phyloP scores from a whole-genome alignment of 768 basidiomycete genomes.

The Hygrocybe punicea region DNA sequence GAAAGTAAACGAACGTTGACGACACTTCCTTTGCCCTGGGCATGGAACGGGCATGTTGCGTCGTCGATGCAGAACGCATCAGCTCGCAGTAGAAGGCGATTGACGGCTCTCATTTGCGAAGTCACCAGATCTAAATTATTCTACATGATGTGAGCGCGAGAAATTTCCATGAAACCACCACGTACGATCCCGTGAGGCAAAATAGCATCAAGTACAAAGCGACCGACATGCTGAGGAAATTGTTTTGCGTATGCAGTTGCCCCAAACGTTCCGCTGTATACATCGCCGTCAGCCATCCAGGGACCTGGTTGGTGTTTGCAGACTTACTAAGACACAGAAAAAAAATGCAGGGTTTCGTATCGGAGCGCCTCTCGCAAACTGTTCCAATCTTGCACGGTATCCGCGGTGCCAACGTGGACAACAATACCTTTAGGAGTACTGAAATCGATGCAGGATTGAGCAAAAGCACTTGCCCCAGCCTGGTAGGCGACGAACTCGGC shows the following conservation, averaged over 20 bases:
- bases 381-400: conserved; percentile 19
- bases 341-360: conserved; percentile 11
- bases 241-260: conserved; percentile 11
- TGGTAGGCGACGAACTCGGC: conserved; percentile 13
- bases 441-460: conserved; percentile 10
- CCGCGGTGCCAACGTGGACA: conserved; percentile 13
- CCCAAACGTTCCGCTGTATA: conserved; percentile 16
- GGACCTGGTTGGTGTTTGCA: too few species aligned
- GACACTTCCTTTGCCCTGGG: conserved; percentile 26
- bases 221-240: conserved; percentile 13
- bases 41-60: conserved; percentile 16
- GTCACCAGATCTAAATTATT: conserved; percentile 9
- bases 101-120: conserved; percentile 11
- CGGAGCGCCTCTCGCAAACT: conserved; percentile 13
- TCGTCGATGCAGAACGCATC: conserved; percentile 17
- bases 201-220: conserved; percentile 17
- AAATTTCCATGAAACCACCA: background rate
- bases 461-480: conserved; percentile 7
- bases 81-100: conserved; percentile 15
- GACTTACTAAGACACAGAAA: conserved; percentile 17
- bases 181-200: conserved; percentile 17
- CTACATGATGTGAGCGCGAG: conserved; percentile 1
- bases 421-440: conserved; percentile 15
- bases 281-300: background rate
- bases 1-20: conserved; percentile 27